A percentile compares a stretch with the other conserved stretches of the same genome.
Evolutionary conservation across 1,284 basidiomycete species (phyloP).

Genomic region (Ustilago trichophora): DNA sequence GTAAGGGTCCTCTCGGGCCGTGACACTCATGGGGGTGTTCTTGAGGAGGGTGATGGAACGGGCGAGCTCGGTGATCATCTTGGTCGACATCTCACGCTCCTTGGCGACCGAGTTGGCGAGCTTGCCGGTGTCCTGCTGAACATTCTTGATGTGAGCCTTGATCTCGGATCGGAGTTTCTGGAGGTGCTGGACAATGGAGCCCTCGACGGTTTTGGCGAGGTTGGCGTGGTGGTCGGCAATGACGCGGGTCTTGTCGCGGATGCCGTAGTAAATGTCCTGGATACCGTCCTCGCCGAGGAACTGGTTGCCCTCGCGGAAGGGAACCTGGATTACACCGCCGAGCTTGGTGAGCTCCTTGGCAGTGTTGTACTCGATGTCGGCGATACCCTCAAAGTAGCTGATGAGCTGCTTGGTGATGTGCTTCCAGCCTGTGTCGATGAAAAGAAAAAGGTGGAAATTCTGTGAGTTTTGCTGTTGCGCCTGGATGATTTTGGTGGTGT

Average conservation of each 20-base stretch:
- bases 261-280: constrained; percentile 90
- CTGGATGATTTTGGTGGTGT: no score
- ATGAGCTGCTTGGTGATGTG: constrained; percentile 75
- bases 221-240: constrained; percentile 98
- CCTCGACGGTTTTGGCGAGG: constrained; percentile 93
- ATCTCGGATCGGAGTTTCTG: constrained; percentile 93
- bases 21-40: constrained; percentile 91
- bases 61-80: constrained; percentile 85
- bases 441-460: no score
- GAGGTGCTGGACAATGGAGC: constrained; percentile 96
- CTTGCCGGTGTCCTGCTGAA: constrained; percentile 98
- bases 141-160: constrained; percentile 95
- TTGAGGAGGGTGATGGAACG: constrained; percentile 88
- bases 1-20: constrained; percentile 85
- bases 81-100: constrained; percentile 89
- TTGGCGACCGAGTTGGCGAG: constrained; percentile 91
- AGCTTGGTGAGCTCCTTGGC: constrained; percentile 94
- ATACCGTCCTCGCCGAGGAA: constrained; percentile 66
- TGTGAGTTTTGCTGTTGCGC: no score
- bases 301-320: constrained; percentile 87
- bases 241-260: constrained; percentile 87
- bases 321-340: constrained; percentile 96
- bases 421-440: constrained; percentile 78
- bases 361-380: constrained; percentile 76
- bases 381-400: constrained; percentile 73